A percentile compares a stretch with the other conserved stretches of the same genome.
phyloP scores from a whole-genome alignment of 805 yeast species.

The Ogataea wickerhamii region DNA sequence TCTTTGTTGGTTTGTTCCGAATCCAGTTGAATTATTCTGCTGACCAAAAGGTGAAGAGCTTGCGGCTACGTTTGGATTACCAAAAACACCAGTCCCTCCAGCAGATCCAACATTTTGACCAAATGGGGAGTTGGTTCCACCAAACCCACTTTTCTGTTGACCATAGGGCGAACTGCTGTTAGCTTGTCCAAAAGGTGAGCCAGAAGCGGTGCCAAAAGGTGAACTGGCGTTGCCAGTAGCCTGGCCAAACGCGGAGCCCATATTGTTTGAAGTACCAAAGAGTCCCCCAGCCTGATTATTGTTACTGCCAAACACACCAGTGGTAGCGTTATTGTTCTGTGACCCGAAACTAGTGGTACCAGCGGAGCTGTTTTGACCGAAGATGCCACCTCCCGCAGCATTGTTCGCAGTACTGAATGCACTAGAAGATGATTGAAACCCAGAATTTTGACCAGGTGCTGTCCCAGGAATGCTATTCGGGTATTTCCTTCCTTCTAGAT shows the following conservation, averaged over 20 bases:
- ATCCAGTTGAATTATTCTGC: slow-evolving; percentile 24
- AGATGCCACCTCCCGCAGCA: slow-evolving; percentile 39
- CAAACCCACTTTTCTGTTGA: slow-evolving; percentile 21
- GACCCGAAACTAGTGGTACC: slow-evolving; percentile 18
- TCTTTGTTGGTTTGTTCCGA: slow-evolving; percentile 27
- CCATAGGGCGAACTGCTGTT: slow-evolving; percentile 22
- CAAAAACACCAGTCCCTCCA: slow-evolving; percentile 29
- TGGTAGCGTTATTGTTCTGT: slow-evolving; percentile 11
- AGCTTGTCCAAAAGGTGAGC: slow-evolving; percentile 26
- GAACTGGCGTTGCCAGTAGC: slow-evolving; percentile 33
- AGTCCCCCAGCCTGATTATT: slow-evolving; percentile 28
- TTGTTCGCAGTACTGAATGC: slow-evolving; percentile 13
- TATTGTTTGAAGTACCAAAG: slow-evolving; percentile 22
- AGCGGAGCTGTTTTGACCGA: slow-evolving; percentile 36
- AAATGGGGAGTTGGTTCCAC: slow-evolving; percentile 17
- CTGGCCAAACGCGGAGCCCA: slow-evolving; percentile 24
- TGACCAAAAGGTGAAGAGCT: slow-evolving; percentile 40
- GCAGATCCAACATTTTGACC: slow-evolving; percentile 15
- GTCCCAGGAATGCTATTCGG: slow-evolving; percentile 40
- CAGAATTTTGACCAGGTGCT: slow-evolving; percentile 33
- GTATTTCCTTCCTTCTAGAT: slow-evolving; percentile 63
- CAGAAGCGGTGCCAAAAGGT: slow-evolving; percentile 17
- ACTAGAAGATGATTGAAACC: slow-evolving; percentile 24
- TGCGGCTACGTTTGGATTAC: slow-evolving; percentile 14
- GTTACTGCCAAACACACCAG: slow-evolving; percentile 18